Evolutionary conservation across 2,329 filamentous ascomycete species (phyloP), one percentile per base, ranked within the genome.

Genomic region (Fusarium begoniae): DNA sequence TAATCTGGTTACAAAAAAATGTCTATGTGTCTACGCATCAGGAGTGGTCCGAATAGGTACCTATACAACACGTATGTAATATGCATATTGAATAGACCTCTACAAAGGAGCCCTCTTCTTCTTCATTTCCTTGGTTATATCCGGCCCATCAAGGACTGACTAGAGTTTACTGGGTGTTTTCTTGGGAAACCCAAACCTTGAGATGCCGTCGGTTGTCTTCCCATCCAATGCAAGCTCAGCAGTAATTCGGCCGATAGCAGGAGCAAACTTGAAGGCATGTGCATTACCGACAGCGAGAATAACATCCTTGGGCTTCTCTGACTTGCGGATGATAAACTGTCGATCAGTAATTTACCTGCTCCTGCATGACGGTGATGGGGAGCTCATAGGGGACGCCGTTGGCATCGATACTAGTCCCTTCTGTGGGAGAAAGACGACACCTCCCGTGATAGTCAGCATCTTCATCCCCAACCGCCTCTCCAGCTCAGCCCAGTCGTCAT

Each of bases 381-480:
- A 47, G 24, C 24, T 32, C 30, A 32, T 32, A 32, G 30, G 30
- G 30, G 30, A 32, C 30, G 30, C 30, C 30, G 30, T 32, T 18
- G 35, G 35, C 26, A 28, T 51, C 35, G 61, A 32, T 32, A 32
- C 30, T 32, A 32, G 43, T 8, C 63, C 56, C 28, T 67, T 70
- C 12, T 62, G 38, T 5, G 67, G 30, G 30, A 76, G 47, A 55
- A 76, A 75, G 6, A 74, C 74, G 18, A 76, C 43, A 15, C 67
- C 70, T 11, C 72, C 74, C 14, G 63, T 75, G 20, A 70, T 68
- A 26, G 41, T 72, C n/a, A 66, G n/a, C 53, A 75, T 47, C 44
- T 67, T 30, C 17, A 61, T 56, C 26, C 72, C 67, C 4, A 57
- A 55, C 30, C 32, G 35, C 20, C 32, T 45, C 56, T 74, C 70